These are phyloP conservation scores for Mangifera indica DNA, from an alignment of 345 rosid genomes.

Conservation along the genomic window DNA sequence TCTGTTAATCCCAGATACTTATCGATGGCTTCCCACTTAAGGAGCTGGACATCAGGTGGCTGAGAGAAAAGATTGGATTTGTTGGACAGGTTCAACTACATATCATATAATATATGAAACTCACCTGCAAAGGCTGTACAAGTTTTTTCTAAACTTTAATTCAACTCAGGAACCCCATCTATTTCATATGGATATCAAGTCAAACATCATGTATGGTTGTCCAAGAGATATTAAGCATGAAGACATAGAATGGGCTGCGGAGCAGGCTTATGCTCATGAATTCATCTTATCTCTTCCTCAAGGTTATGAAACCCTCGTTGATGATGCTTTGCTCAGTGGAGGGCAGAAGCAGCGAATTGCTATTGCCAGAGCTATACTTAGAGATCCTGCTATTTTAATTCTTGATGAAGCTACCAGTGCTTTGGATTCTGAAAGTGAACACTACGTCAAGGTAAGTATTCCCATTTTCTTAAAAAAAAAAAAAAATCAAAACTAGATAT, in stretches of 20 bases:
- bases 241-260: constrained; percentile 45
- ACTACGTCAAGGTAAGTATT: constrained; percentile 35
- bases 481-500: not conserved
- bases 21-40: constrained; percentile 36
- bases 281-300: constrained; percentile 60
- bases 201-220: constrained; percentile 50
- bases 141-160: constrained; percentile 6
- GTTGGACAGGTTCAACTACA: constrained; percentile 41
- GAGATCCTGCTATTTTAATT: constrained; percentile 50
- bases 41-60: constrained; percentile 42
- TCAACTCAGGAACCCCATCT: constrained; percentile 45
- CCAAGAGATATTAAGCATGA: constrained; percentile 26
- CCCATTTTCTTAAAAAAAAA: not conserved
- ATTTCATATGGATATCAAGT: constrained; percentile 44
- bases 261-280: constrained; percentile 59
- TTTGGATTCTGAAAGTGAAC: constrained; percentile 46
- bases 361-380: constrained; percentile 56
- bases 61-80: constrained; percentile 41
- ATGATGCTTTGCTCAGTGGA: constrained; percentile 49
- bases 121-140: not conserved
- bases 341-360: constrained; percentile 64
- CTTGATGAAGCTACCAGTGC: constrained; percentile 70
- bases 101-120: not conserved
- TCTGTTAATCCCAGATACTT: constrained; percentile 30
- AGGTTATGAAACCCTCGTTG: constrained; percentile 58